Base-by-base conservation (phyloP, 2,329 filamentous ascomycete genomes). In the Fusarium succisae region DNA sequence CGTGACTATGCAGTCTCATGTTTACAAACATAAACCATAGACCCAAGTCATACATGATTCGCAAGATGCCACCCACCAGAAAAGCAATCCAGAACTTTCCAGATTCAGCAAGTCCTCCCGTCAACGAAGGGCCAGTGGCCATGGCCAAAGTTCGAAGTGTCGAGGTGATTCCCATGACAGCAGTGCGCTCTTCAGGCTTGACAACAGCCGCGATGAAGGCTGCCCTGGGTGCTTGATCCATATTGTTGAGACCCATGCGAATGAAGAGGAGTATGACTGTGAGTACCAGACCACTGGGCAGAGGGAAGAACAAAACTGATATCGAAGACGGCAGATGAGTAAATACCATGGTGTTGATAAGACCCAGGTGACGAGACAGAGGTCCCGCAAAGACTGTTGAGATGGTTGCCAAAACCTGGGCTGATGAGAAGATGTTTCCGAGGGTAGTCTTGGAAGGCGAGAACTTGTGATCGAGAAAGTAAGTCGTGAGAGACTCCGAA, bases 131-230 rank as follows among this genome's bases (percentile, higher is more conserved):
- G 0, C 90, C 86, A 0, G 84, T 79, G 65, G 84, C 90, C 69
- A 89, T 86, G 0, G 90, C 89, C 17, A 92, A 76, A 0, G 90
- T 92, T 12, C 90, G 84, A 35, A 92, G 67, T 77, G 90, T 89
- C 53, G 83, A 85, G 0, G 90, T 92, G 73, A 93, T 91, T 18
- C 91, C 91, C 89, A 93, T 91, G n/a, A 91, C 90, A 1, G 90
- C 91, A 1, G 91, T 93, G 4, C 91, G 84, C 80, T 93, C 91
- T 61, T 89, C 87, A 1, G 90, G 88, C 70, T 86, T 87, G 6
- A 93, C 91, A 1, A 92, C 89, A 1, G 90, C 90, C 2, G 91
- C 90, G 56, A 93, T 91, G 65, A 93, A 89, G 0, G 91, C 91
- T 2, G 90, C 84, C 5, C 91, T 85, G 0, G 91, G 91, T 1